Evolutionary conservation across 2,329 filamentous ascomycete species (phyloP), one percentile per base, ranked within the genome.

Genomic region (Sclerotinia subarctica): DNA sequence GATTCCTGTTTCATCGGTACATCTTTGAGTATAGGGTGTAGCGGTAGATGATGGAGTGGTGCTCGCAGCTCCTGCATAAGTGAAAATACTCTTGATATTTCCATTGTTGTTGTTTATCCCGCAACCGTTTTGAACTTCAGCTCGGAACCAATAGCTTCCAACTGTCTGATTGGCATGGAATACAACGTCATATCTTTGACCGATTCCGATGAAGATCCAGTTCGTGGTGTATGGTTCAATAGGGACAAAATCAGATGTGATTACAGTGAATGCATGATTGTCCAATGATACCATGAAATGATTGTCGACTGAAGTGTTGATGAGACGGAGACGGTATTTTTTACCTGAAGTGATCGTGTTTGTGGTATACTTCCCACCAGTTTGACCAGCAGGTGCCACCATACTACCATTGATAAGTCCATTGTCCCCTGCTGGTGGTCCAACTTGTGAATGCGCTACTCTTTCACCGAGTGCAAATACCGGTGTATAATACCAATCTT

Each of bases 211-310:
- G 35, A 78, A 78, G 2, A 86, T 65, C 32, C 77, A 77, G 0
- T 79, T 78, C 1, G 84, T 82, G 0, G 77, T 77, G 69, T 82
- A 89, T 0, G 86, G 86, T 29, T 78, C 69, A 29, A 89, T 81
- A 0, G 86, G 85, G 0, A 89, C 83, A 6, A 88, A 78, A 68
- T 88, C 87, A n/a, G 77, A 77, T 0, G 82, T 80, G 32, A 89
- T 85, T 29, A 89, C 85, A 0, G 79, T 83, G 73, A 89, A 74
- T 0, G 75, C 81, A 75, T 89, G 87, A 66, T 84, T 81, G 72
- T 85, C 84, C 64, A 86, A 82, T 56, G 77, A 78, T 69, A 86
- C 79, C 29, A 76, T 74, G 72, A 81, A 80, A 64, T 77, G 77
- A 46, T 78, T 79, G 68, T 80, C 80, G 15, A 80, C 76, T 21